phyloP scores from a whole-genome alignment of 2,329 filamentous ascomycete genomes.

The Ilyonectria destructans region DNA sequence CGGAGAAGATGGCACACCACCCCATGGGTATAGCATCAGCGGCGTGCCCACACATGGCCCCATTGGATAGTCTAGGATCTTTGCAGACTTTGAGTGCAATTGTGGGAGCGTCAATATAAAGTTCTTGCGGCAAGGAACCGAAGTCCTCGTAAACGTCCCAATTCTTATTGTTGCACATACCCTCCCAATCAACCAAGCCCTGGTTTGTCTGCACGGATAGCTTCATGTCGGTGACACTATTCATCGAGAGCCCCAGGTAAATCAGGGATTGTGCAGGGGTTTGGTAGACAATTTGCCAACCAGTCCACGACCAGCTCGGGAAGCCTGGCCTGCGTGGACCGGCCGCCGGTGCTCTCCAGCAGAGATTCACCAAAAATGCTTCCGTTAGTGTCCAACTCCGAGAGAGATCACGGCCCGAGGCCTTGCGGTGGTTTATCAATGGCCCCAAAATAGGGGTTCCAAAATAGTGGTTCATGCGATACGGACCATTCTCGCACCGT shows the following conservation, averaged over 20 bases:
- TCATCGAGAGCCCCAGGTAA: not conserved
- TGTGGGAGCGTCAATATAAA: constrained; percentile 18
- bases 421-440: constrained; percentile 25
- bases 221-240: not conserved
- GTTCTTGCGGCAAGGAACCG: constrained; percentile 16
- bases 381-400: constrained; percentile 27
- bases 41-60: constrained; percentile 3
- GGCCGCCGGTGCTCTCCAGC: constrained; percentile 17
- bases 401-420: constrained; percentile 8
- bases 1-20: constrained; percentile 23
- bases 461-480: constrained; percentile 32
- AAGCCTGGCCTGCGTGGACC: constrained; percentile 20
- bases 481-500: constrained; percentile 27
- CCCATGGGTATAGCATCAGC: constrained; percentile 1
- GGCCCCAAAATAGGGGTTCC: constrained; percentile 29
- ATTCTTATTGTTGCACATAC: constrained; percentile 16
- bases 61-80: not conserved
- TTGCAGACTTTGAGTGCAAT: not conserved
- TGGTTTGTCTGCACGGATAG: not conserved
- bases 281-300: constrained; percentile 25
- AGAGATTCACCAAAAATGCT: constrained; percentile 24
- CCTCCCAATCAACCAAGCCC: constrained; percentile 22
- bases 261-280: constrained; percentile 5
- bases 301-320: constrained; percentile 33
- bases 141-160: constrained; percentile 26